phyloP scores from a whole-genome alignment of 345 rosid genomes.

The Eucalyptus dawsonii region DNA sequence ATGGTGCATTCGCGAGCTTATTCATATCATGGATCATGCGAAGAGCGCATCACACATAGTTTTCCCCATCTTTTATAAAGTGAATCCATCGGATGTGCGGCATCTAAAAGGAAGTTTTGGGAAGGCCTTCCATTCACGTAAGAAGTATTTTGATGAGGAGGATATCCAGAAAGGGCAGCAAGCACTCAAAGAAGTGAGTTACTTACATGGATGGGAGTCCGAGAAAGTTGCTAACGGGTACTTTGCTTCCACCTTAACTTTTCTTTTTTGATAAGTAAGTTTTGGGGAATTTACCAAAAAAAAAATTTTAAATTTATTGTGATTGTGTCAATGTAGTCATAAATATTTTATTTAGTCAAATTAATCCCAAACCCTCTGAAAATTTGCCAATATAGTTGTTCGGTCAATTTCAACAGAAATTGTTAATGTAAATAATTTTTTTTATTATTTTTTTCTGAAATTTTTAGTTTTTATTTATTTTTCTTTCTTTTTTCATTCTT shows the following conservation, averaged over 20 bases:
- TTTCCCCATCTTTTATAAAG: background rate
- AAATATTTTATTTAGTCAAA: accelerated
- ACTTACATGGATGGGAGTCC: background rate
- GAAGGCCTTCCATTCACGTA: accelerated
- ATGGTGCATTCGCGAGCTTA: background rate
- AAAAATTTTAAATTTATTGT: too few relatives aligned
- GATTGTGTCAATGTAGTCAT: accelerated
- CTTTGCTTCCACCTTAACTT: background rate
- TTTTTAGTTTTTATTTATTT: accelerated
- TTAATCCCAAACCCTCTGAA: too few relatives aligned
- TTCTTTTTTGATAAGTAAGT: background rate
- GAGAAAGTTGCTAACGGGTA: background rate
- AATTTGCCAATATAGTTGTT: accelerated
- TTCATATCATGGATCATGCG: accelerated
- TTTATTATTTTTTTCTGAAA: too few relatives aligned
- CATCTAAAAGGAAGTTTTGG: background rate
- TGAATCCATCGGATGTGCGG: accelerated
- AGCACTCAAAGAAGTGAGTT: background rate
- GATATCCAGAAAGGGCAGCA: accelerated
- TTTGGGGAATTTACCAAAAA: too few relatives aligned
- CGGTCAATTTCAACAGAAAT: accelerated
- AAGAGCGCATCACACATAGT: accelerated
- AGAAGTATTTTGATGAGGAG: background rate
- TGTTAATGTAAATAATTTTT: too few relatives aligned
- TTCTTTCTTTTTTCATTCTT: too few relatives aligned